Base-by-base conservation (phyloP, 2,329 filamentous ascomycete species). In the Colletotrichum echinochloae region DNA sequence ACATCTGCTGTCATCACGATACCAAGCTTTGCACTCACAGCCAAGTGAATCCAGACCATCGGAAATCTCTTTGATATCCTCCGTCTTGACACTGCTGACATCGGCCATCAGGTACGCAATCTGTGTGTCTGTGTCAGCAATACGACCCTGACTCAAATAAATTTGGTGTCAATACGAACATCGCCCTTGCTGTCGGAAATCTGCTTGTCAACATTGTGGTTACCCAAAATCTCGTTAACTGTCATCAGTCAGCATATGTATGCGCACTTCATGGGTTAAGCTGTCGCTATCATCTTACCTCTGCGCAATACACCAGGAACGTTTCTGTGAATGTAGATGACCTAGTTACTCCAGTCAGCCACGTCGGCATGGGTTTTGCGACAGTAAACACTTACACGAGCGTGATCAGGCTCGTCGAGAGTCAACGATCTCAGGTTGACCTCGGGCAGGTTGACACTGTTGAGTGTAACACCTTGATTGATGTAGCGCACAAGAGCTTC, bases 191-290 rank as follows among this genome's bases (percentile, higher is more conserved):
- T 97, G 81, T 98, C 96, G 60, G 94, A 96, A 85, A 97, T 98
- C 83, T 99, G 96, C 87, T 98, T 98, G 84, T 98, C 95, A 76
- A 99, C 95, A 81, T 99, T 99, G 86, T 99, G 95, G 77, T 97
- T 91, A 52, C 92, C 93, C 57, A 99, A 88, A 73, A 98, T 94
- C 78, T 96, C 93, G 86, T 99, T 99, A 74, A 99, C 96, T 91
- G 73, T 18, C 18, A 18, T 33, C 16, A 16, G 14, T 66, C 30
- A 66, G 57, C 30, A 60, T 23, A 20, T n/a, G 23, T 57, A 5
- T 44, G 20, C 7, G 2, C 26, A 14, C 26, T 30, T n/a, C 28
- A n/a, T 18, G 16, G 7, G 23, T 2, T 26, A 7, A 30, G 60
- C 26, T 16, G 20, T 12, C 9, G 33, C 3, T 37, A 46, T 20